Base-by-base conservation (phyloP, 176 grass and related monocot genomes). In the Ampelocalamus luodianensis region DNA sequence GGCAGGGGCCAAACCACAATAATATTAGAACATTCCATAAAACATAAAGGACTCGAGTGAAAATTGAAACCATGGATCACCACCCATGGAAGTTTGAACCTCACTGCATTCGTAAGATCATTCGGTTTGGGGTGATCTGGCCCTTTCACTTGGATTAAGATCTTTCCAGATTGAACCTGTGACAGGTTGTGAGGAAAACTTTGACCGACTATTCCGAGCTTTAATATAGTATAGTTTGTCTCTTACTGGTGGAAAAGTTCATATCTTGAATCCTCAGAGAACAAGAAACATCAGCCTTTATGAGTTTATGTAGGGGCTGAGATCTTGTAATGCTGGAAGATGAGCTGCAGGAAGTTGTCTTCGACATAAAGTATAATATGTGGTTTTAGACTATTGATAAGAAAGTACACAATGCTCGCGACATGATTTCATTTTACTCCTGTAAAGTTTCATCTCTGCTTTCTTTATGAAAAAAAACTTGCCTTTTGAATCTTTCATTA, bases 351-450 rank as follows among this genome's bases (percentile, higher is more conserved):
- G 20, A 76, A 59, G 73, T 38, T n/a, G 5, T 18, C 11, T 23
- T 26, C 2, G 12, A 49, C 11, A 38, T 72, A 46, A 44, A 45
- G 42, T 46, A 43, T 72, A 23, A 34, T 46, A 9, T 36, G 6
- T 50, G 45, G 29, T 53, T 39, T 68, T 84, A 26, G 29, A 5
- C 34, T 76, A 18, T 84, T 32, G 48, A 39, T 4, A 73, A 73
- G 40, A 16, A 63, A 54, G 24, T 20, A 68, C 62, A 77, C 26
- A 83, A 64, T 83, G 18, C 14, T 74, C 53, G 20, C 7, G 14
- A 14, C 71, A 75, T 75, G 82, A 64, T 76, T 42, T 27, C 45
- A 39, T 40, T 65, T 83, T 75, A 43, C 62, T 65, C 39, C 45
- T 48, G 8, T 26, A 51, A 65, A 74, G 26, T 64, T 65, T 20